Conservation (phyloP, 2,329 filamentous ascomycete genomes). For the Paecilomyces fulvus region DNA sequence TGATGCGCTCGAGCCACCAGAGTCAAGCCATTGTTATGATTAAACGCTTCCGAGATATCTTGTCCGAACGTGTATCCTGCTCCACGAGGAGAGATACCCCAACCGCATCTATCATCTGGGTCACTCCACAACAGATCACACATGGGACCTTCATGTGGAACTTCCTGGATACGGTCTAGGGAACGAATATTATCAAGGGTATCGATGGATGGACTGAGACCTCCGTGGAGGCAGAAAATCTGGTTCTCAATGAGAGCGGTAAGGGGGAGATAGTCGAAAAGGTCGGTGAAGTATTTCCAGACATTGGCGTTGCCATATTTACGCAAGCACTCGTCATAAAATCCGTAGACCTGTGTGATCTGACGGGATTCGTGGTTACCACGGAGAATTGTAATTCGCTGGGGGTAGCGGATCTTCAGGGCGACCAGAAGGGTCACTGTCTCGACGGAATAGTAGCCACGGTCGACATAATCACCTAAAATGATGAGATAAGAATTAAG, state of each 20-base stretch:
- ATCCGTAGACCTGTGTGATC: conserved; percentile 98
- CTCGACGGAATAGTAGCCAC: conserved; percentile 98
- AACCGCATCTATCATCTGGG: conserved; percentile 91
- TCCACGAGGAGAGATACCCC: conserved; percentile 91
- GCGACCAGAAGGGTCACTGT: conserved; percentile 93
- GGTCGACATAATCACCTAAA: conserved; percentile 91
- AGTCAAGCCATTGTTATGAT: conserved; percentile 96
- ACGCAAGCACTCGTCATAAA: conserved; percentile 95
- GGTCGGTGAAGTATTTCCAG: conserved; percentile 99
- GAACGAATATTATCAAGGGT: conserved; percentile 93
- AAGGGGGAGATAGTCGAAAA: conserved; percentile 97
- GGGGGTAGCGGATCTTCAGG: conserved; percentile 95
- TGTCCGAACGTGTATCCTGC: conserved; percentile 93
- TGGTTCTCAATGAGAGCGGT: conserved; percentile 98
- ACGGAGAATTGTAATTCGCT: conserved; percentile 95
- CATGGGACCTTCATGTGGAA: conserved; percentile 96
- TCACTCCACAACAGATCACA: conserved; percentile 98
- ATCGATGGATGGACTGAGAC: conserved; percentile 90
- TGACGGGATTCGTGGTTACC: conserved; percentile 98
- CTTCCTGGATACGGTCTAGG: conserved; percentile 93
- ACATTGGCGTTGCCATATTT: conserved; percentile 99
- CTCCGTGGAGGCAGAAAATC: conserved; percentile 98
- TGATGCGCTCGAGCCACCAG: conserved; percentile 95
- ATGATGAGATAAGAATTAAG: conserved; percentile 10
- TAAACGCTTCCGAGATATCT: conserved; percentile 97